phyloP scores from a whole-genome alignment of 768 basidiomycete species.

The Mycena amicta region DNA sequence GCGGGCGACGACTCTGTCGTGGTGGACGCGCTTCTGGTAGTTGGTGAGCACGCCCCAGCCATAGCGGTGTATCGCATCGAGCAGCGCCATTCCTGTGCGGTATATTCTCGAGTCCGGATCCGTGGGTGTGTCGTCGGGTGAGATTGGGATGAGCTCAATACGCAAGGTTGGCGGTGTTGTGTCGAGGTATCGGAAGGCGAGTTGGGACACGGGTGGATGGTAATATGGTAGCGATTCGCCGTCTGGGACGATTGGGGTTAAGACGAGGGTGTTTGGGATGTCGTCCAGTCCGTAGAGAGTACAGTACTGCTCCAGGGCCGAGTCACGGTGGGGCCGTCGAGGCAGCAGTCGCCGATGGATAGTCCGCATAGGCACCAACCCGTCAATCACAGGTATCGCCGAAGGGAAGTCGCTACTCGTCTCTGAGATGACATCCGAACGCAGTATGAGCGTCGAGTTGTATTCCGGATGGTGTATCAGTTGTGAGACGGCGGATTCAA shows the following conservation, averaged over 20 bases:
- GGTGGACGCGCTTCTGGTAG: constrained; percentile 84
- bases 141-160: constrained; percentile 61
- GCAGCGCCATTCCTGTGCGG: constrained; percentile 77
- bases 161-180: constrained; percentile 42
- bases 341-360: constrained; percentile 76
- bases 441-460: constrained; percentile 87
- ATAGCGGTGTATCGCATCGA: constrained; percentile 85
- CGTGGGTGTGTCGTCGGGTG: constrained; percentile 38
- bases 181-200: constrained; percentile 78
- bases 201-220: constrained; percentile 78
- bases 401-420: constrained; percentile 34
- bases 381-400: constrained; percentile 40
- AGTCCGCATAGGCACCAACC: constrained; percentile 43
- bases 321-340: constrained; percentile 76
- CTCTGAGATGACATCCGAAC: constrained; percentile 69
- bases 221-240: constrained; percentile 77
- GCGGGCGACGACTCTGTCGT: constrained; percentile 77
- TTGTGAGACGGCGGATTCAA: constrained; percentile 69
- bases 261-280: constrained; percentile 44
- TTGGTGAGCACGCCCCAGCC: constrained; percentile 82
- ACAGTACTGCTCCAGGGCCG: constrained; percentile 73
- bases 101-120: constrained; percentile 69
- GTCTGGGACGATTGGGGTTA: constrained; percentile 57
- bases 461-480: constrained; percentile 89
- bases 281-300: constrained; percentile 56